These are phyloP conservation scores for Flagelloscypha sp. DNA, from an alignment of 768 basidiomycete species.

Conservation along the genomic window DNA sequence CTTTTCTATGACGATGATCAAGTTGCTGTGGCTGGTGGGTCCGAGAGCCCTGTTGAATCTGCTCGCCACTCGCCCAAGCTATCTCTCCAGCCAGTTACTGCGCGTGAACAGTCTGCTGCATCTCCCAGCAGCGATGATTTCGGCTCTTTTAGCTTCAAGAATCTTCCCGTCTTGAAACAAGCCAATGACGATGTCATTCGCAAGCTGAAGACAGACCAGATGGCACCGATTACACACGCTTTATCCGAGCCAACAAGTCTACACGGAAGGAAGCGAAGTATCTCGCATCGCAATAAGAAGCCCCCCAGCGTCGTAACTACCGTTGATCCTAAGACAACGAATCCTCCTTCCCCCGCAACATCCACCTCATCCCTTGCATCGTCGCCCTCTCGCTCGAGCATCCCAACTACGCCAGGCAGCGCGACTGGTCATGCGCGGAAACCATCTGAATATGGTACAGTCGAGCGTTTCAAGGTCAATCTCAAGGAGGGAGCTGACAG, in stretches of 20 bases:
- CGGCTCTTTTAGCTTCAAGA: slow-evolving; percentile 98
- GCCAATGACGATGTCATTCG: slow-evolving; percentile 98
- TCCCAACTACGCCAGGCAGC: slow-evolving; percentile 66
- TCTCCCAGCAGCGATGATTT: slow-evolving; percentile 81
- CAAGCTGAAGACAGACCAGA: slow-evolving; percentile 88
- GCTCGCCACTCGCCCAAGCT: slow-evolving; percentile 34
- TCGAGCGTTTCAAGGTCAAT: slow-evolving; percentile 82
- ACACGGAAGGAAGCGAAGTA: slow-evolving; percentile 65
- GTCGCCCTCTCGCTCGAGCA: slow-evolving; percentile 71
- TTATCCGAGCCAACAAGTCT: slow-evolving; percentile 53
- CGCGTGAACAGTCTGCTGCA: slow-evolving; percentile 28
- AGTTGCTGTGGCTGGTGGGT: slow-evolving; percentile 43
- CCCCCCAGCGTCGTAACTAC: slow-evolving; percentile 71
- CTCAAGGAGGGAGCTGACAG: slow-evolving; percentile 72
- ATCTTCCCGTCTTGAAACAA: slow-evolving; percentile 90
- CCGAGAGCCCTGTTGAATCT: slow-evolving; percentile 32
- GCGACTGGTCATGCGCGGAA: slow-evolving; percentile 63
- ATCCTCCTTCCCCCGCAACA: slow-evolving; percentile 86
- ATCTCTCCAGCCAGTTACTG: slow-evolving; percentile 32
- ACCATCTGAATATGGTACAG: slow-evolving; percentile 81
- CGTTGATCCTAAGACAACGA: slow-evolving; percentile 60
- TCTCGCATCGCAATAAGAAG: slow-evolving; percentile 78
- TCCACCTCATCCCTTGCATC: slow-evolving; percentile 89
- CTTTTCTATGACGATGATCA: slow-evolving; percentile 87
- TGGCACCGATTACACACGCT: slow-evolving; percentile 68